Evolutionary conservation across 805 yeast genomes (phyloP), one percentile per base, ranked within the genome.

Genomic region (Groenewaldozyma salmanticensis): DNA sequence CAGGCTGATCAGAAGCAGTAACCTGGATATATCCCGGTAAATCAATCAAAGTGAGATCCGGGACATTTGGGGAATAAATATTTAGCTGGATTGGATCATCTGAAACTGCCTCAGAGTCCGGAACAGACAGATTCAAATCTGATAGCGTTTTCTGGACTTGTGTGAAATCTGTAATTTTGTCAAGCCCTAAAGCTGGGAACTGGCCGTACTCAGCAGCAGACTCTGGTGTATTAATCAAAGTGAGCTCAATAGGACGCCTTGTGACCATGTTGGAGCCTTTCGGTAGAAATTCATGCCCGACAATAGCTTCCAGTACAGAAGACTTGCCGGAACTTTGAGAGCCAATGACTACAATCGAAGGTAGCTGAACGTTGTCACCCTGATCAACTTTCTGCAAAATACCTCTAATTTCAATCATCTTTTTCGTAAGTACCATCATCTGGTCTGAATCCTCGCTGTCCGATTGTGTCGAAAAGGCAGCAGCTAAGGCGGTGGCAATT

Each of bases 181-280:
- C 81, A 66, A 85, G 67, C 52, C 84, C 81, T 55, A 92, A 66
- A 9, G 90, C 86, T 1, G 98, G 97, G 55, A 92, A 90, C 59
- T 90, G 96, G 1, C 96, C 96, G 24, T 78, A 75, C 50, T 85
- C 94, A 4, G 88, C 81, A 2, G 87, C 86, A 0, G 77, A 60
- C 7, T 70, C 70, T n/a, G 94, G 88, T 2, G 95, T 77, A 57
- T 92, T 88, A 5, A 92, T 80, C 37, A 92, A 68, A 0, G 98
- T 94, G 49, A 92, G 70, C 64, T 92, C 99, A 36, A 92, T 90
- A 1, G 99, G 99, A 52, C 98, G 74, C 60, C 97, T 75, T 0
- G 99, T 92, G 27, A 94, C 98, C 98, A 92, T 94, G 58, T 94
- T 92, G 33, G 85, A 76, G 24, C 99, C 99, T 61, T 92, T 92